Conservation (phyloP, 805 yeast genomes). For the Sungouiella thailandica region DNA sequence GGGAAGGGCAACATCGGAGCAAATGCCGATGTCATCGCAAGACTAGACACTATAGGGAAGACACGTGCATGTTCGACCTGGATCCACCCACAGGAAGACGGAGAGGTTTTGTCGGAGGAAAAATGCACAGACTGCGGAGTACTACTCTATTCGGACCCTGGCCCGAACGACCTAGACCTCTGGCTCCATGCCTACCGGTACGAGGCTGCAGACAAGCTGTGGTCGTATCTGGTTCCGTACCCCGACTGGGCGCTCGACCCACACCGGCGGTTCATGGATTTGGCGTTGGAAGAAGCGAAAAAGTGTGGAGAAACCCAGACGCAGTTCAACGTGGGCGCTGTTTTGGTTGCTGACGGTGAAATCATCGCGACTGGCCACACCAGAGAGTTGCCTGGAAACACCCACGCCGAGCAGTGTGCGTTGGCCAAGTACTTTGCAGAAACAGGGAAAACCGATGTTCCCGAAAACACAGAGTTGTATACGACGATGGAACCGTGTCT, state of each 20-base stretch:
- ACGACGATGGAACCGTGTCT: constrained; percentile 99
- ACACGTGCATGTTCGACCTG: constrained; percentile 62
- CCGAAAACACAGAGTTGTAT: constrained; percentile 74
- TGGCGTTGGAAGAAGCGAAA: constrained; percentile 73
- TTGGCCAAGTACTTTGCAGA: constrained; percentile 60
- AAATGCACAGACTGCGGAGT: constrained; percentile 63
- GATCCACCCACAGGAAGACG: constrained; percentile 53
- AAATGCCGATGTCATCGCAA: constrained; percentile 40
- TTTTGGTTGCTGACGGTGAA: constrained; percentile 55
- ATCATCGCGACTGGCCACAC: constrained; percentile 82
- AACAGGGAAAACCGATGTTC: constrained; percentile 41
- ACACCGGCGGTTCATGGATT: constrained; percentile 59
- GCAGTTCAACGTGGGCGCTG: constrained; percentile 94
- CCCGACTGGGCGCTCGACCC: constrained; percentile 79
- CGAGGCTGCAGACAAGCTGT: constrained; percentile 49
- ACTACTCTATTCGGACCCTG: constrained; percentile 81
- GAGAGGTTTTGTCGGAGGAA: constrained; percentile 61
- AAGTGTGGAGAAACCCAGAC: constrained; percentile 79
- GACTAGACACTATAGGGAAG: constrained; percentile 67
- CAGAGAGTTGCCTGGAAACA: constrained; percentile 87
- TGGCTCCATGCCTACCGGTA: constrained; percentile 92
- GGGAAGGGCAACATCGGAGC: constrained; percentile 60
- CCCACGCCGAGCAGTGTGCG: constrained; percentile 97
- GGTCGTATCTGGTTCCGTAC: constrained; percentile 71
- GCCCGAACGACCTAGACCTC: constrained; percentile 76